phyloP scores from a whole-genome alignment of 2,329 filamentous ascomycete species.

The Hyphodiscus sp. region DNA sequence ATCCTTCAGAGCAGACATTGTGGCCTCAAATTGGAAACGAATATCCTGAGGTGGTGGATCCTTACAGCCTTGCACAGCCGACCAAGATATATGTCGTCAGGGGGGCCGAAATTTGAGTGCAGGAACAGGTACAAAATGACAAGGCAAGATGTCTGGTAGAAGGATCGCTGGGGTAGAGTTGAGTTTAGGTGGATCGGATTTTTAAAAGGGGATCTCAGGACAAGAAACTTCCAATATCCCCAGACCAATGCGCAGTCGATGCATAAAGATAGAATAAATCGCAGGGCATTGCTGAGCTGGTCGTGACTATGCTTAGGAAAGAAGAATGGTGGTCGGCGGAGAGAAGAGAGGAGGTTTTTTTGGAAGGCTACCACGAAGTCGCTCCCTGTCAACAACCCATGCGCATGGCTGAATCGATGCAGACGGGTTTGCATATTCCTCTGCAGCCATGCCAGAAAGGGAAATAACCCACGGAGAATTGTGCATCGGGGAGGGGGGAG shows the following conservation, averaged over 20 bases:
- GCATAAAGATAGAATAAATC: conserved; percentile 29
- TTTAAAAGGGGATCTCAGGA: conserved; percentile 5
- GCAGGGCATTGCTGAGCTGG: conserved; percentile 28
- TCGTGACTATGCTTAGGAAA: neutral
- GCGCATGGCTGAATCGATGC: neutral
- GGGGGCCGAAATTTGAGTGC: conserved; percentile 23
- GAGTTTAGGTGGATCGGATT: conserved; percentile 8
- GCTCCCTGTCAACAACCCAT: neutral
- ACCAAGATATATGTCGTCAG: conserved; percentile 24
- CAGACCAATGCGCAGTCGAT: conserved; percentile 23
- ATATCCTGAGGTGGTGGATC: conserved; percentile 11
- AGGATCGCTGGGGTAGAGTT: conserved; percentile 11
- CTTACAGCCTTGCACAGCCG: conserved; percentile 28
- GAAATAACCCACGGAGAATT: neutral
- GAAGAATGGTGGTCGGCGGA: neutral
- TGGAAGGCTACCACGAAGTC: neutral
- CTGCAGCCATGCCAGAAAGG: neutral
- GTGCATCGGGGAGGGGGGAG: neutral
- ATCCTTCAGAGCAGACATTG: conserved; percentile 31
- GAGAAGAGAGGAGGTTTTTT: neutral
- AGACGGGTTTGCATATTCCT: neutral
- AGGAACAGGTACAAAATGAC: conserved; percentile 14
- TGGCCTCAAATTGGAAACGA: conserved; percentile 23
- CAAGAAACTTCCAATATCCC: conserved; percentile 11
- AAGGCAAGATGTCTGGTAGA: conserved; percentile 19